A percentile compares a stretch with the other conserved stretches of the same genome.
Evolutionary conservation across 345 rosid genomes (phyloP).

Genomic region (Eutrema yunnanense): DNA sequence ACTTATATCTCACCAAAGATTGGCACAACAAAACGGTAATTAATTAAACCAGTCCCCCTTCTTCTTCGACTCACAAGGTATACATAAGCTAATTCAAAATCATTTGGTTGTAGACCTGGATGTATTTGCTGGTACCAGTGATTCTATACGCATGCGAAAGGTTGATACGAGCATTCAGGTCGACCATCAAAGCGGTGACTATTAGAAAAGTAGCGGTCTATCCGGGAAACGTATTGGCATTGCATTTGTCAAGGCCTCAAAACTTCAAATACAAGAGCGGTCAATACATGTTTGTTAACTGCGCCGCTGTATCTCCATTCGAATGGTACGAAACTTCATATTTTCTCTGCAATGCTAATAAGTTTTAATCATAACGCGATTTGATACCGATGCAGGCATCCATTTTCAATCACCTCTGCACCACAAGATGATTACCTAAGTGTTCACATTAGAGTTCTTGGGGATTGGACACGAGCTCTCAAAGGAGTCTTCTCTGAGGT

Average conservation of each 20-base stretch:
- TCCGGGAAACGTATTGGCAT: constrained; percentile 73
- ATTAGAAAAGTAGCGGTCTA: constrained; percentile 64
- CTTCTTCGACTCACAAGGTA: neutral
- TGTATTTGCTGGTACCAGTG: constrained; percentile 65
- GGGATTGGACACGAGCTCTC: constrained; percentile 80
- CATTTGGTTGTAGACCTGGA: constrained; percentile 55
- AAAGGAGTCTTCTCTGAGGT: constrained; percentile 67
- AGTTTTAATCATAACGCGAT: neutral
- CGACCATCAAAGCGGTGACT: constrained; percentile 59
- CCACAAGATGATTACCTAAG: constrained; percentile 75
- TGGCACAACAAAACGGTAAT: constrained; percentile 68
- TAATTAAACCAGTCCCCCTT: neutral
- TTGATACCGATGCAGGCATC: constrained; percentile 50
- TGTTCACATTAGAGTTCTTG: constrained; percentile 65
- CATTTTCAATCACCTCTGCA: constrained; percentile 85
- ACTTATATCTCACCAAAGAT: constrained; percentile 49
- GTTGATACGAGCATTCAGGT: constrained; percentile 56
- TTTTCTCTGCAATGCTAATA: neutral
- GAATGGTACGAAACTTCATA: constrained; percentile 47
- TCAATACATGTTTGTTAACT: constrained; percentile 76
- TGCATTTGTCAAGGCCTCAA: constrained; percentile 69
- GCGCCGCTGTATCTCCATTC: constrained; percentile 78
- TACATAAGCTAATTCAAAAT: neutral
- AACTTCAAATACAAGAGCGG: constrained; percentile 85
- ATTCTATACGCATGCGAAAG: constrained; percentile 55